Evolutionary conservation across 305 asterid genomes (phyloP).

Genomic region (Ruellia speciosa): DNA sequence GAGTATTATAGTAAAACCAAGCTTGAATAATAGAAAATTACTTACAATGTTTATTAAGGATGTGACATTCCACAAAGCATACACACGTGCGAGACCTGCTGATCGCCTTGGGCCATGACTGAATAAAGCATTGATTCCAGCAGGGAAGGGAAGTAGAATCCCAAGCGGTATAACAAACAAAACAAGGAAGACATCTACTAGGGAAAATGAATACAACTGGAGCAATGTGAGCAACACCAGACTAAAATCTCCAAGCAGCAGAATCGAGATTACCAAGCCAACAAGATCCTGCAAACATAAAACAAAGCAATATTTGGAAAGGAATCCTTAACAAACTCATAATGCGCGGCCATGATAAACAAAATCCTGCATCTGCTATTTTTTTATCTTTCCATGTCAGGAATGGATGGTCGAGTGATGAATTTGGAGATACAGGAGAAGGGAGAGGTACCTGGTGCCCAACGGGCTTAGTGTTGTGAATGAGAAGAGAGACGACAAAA

Average conservation of each 20-base stretch:
- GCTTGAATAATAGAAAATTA: slow-evolving; percentile 11
- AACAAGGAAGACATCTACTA: slow-evolving; percentile 74
- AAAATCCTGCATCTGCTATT: not conserved
- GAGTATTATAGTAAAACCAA: not conserved
- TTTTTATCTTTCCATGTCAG: not conserved
- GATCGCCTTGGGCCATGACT: slow-evolving; percentile 96
- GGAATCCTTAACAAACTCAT: slow-evolving; percentile 10
- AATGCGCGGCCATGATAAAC: not conserved
- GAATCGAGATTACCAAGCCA: slow-evolving; percentile 86
- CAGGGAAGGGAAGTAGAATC: slow-evolving; percentile 87
- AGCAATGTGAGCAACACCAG: slow-evolving; percentile 91
- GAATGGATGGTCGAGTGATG: not conserved
- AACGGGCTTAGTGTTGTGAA: slow-evolving; percentile 88
- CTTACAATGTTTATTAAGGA: slow-evolving; percentile 88
- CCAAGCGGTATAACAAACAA: slow-evolving; percentile 84
- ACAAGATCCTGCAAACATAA: slow-evolving; percentile 84
- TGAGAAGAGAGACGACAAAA: slow-evolving; percentile 67
- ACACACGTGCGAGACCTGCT: slow-evolving; percentile 89
- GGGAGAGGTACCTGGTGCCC: slow-evolving; percentile 75
- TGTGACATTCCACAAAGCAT: slow-evolving; percentile 89
- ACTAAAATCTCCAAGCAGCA: slow-evolving; percentile 96
- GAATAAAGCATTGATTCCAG: slow-evolving; percentile 95
- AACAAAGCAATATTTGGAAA: slow-evolving; percentile 13
- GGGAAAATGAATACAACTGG: slow-evolving; percentile 87
- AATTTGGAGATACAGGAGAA: slow-evolving; percentile 9